phyloP scores from a whole-genome alignment of 2,329 filamentous ascomycete species.

The Fusarium sp. region DNA sequence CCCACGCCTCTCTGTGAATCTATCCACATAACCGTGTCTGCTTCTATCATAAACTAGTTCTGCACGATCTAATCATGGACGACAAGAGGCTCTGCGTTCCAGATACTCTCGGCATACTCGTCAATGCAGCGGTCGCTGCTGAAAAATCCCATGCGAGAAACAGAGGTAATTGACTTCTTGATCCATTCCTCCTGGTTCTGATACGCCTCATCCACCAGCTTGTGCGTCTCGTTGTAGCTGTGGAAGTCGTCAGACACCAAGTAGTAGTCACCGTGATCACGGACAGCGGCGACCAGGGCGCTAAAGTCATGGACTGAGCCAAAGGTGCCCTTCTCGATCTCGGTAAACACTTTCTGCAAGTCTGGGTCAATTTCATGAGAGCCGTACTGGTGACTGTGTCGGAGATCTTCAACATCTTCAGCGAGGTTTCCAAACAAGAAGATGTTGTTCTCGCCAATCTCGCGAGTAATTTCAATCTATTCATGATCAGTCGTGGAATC shows the following conservation, averaged over 20 bases:
- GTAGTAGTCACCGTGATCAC: constrained; percentile 96
- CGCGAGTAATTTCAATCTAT: constrained; percentile 91
- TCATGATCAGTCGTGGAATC: background rate
- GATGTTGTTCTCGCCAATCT: constrained; percentile 96
- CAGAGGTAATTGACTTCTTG: constrained; percentile 87
- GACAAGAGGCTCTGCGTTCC: constrained; percentile 89
- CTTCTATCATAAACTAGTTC: constrained; percentile 2
- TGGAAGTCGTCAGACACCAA: constrained; percentile 97
- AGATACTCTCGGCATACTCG: constrained; percentile 96
- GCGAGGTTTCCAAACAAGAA: constrained; percentile 97
- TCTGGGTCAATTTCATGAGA: constrained; percentile 80
- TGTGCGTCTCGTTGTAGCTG: constrained; percentile 91
- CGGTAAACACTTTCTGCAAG: constrained; percentile 83
- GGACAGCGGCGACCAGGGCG: constrained; percentile 85
- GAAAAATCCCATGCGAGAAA: constrained; percentile 97
- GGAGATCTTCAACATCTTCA: constrained; percentile 96
- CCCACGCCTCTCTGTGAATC: constrained; percentile 13
- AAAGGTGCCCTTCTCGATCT: constrained; percentile 83
- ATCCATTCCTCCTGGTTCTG: constrained; percentile 93
- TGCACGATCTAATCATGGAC: constrained; percentile 50
- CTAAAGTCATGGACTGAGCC: constrained; percentile 82
- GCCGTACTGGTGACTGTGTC: constrained; percentile 88
- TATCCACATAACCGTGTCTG: constrained; percentile 22
- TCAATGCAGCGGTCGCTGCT: constrained; percentile 94
- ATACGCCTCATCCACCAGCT: constrained; percentile 91